A percentile compares a stretch with the other conserved stretches of the same genome.
phyloP scores from a whole-genome alignment of 2,329 filamentous ascomycete genomes.

The Aspergillus glaucus region DNA sequence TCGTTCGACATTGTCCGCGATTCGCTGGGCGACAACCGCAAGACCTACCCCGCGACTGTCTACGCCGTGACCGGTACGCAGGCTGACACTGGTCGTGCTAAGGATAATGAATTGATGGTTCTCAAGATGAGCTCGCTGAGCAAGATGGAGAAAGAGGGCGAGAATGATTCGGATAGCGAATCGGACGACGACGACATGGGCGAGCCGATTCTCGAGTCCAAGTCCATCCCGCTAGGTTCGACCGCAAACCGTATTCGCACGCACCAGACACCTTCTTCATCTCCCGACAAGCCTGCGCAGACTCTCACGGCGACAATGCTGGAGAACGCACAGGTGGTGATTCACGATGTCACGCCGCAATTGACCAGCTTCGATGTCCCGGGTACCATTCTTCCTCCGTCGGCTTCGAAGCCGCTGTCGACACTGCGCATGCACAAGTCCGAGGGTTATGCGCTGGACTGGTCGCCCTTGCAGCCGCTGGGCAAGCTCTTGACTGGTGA shows the following conservation, averaged over 20 bases:
- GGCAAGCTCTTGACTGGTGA: slow-evolving; percentile 90
- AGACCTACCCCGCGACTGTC: slow-evolving; percentile 88
- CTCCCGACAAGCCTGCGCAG: slow-evolving; percentile 60
- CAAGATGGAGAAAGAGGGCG: slow-evolving; percentile 69
- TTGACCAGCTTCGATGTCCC: slow-evolving; percentile 85
- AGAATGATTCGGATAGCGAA: slow-evolving; percentile 64
- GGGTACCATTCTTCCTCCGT: slow-evolving; percentile 69
- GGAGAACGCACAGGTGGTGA: slow-evolving; percentile 79
- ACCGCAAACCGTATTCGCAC: slow-evolving; percentile 91
- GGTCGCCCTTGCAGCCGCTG: slow-evolving; percentile 73
- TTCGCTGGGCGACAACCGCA: slow-evolving; percentile 77
- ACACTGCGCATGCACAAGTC: slow-evolving; percentile 86
- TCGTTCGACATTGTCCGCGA: slow-evolving; percentile 92
- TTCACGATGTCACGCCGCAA: slow-evolving; percentile 91
- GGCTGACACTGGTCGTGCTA: slow-evolving; percentile 65
- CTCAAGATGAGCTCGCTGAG: slow-evolving; percentile 93
- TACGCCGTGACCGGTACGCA: slow-evolving; percentile 95
- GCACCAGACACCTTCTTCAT: slow-evolving; percentile 67
- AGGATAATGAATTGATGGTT: slow-evolving; percentile 90
- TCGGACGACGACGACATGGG: slow-evolving; percentile 67
- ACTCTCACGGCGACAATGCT: slow-evolving; percentile 90
- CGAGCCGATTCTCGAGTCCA: slow-evolving; percentile 90
- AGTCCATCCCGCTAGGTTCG: slow-evolving; percentile 74
- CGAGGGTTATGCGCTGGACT: slow-evolving; percentile 96
- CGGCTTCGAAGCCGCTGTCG: slow-evolving; percentile 80